Evolutionary conservation across 108 stramenopile genomes (phyloP), one percentile per base, ranked within the genome.

Genomic region (Stephanodiscus triporus): DNA sequence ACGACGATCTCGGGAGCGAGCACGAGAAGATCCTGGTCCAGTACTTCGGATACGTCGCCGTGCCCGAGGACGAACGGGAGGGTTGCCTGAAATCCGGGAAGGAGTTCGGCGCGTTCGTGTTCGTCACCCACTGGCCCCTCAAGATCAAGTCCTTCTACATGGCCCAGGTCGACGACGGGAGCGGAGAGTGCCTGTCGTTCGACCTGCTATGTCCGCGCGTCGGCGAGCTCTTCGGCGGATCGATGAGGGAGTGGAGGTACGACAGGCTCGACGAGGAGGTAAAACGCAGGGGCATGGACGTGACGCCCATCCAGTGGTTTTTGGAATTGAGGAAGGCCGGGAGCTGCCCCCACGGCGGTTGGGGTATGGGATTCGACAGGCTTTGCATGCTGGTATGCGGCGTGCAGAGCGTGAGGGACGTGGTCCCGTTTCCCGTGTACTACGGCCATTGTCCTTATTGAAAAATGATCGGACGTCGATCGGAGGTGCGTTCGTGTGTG

Each of bases 81-180:
- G 63, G 71, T 34, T 86, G 87, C 47, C 80, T 88, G 6, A 55
- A 50, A 64, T 32, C 48, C 56, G 74, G 63, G 8, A 79, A 79
- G 36, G 82, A 83, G 63, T 91, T 88, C 73, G 89, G 92, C 67
- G 82, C 85, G 54, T 95, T 95, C 56, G 92, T 93, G 58, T 83
- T 95, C 62, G 87, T 97, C 22, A 96, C 90, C 27, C 87, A 97
- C 83, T 97, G 94, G 89, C 97, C 97, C 16, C 83, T 90, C 63
- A 89, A 91, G 61, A 97, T 97, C 74, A 97, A 97, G 85, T 93
- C 96, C 11, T 97, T 97, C 72, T 97, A 97, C 89, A 97, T 97
- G 97, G 88, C 88, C 42, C 89, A 92, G 60, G 79, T 91, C 75
- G 93, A 89, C 50, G 96, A 95, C 72, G 91, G 90, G 34, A 80